Conservation (phyloP, 495 filamentous ascomycete species). For the Chaetomium fimeti region DNA sequence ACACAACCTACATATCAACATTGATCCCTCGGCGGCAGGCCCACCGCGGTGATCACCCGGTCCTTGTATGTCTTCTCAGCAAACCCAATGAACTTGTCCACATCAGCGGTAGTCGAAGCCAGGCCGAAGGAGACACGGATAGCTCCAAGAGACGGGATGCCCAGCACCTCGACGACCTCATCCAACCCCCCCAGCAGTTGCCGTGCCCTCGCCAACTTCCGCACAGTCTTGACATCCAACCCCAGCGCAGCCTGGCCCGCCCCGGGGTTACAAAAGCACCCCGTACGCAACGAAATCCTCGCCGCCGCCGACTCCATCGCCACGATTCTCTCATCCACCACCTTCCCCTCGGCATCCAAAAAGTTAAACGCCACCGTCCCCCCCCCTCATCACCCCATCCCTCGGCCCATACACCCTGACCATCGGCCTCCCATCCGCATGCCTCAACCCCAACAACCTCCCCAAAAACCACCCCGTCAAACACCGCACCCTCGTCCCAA, state of each 20-base stretch:
- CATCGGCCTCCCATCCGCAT: constrained; percentile 50
- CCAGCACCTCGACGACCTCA: constrained; percentile 18
- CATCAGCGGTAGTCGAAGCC: constrained; percentile 32
- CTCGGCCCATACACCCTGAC: constrained; percentile 52
- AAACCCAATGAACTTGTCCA: constrained; percentile 36
- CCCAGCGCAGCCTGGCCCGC: constrained; percentile 37
- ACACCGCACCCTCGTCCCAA: constrained; percentile 38
- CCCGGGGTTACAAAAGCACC: constrained; percentile 64
- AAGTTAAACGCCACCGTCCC: constrained; percentile 60
- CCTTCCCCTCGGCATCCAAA: constrained; percentile 41
- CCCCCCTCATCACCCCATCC: constrained; percentile 50
- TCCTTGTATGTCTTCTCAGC: constrained; percentile 38
- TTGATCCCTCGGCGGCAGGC: not conserved
- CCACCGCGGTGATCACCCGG: not conserved
- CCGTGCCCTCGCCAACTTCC: constrained; percentile 11
- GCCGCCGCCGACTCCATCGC: constrained; percentile 35
- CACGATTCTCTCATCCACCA: constrained; percentile 56
- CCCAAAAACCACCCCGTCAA: constrained; percentile 51
- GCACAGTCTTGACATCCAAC: constrained; percentile 7
- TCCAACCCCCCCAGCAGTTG: constrained; percentile 23
- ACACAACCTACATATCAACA: constrained; percentile 1
- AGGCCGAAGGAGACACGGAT: constrained; percentile 38
- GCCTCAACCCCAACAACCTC: constrained; percentile 43
- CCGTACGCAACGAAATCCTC: constrained; percentile 57
- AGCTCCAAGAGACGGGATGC: constrained; percentile 31